Evolutionary conservation across 192 early-diverging fungal species (phyloP).

Genomic region (Lunasporangiospora selenospora): DNA sequence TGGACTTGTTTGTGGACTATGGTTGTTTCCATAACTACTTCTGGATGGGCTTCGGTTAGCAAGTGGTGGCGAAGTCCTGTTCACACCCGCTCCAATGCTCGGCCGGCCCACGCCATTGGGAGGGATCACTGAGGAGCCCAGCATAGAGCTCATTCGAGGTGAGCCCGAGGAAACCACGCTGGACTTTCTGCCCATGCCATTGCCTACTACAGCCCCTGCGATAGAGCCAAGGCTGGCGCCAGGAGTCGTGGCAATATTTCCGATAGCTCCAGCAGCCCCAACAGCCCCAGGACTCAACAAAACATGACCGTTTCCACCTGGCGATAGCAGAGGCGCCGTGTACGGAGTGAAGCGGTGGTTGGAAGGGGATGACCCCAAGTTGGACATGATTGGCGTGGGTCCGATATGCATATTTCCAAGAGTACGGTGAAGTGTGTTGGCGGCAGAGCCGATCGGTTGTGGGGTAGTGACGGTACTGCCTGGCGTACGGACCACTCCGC

Average conservation of each 20-base stretch:
- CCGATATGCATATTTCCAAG: constrained; percentile 51
- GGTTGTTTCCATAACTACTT: constrained; percentile 19
- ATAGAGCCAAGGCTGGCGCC: neutral
- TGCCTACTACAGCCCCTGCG: neutral
- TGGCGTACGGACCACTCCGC: neutral
- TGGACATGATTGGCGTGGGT: constrained; percentile 39
- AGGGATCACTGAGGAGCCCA: constrained; percentile 34
- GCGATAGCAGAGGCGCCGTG: constrained; percentile 16
- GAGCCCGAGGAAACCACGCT: constrained; percentile 9
- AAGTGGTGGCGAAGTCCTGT: constrained; percentile 13
- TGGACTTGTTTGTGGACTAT: constrained; percentile 20
- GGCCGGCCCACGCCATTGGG: constrained; percentile 25
- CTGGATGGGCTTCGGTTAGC: constrained; percentile 22
- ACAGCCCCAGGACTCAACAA: constrained; percentile 4
- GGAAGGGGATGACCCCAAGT: constrained; percentile 29
- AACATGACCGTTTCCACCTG: constrained; percentile 6
- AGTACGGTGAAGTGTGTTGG: constrained; percentile 36
- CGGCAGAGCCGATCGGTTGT: constrained; percentile 13
- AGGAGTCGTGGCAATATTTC: neutral
- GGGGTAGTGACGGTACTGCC: constrained; percentile 3
- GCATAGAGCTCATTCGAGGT: constrained; percentile 33
- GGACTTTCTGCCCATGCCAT: constrained; percentile 4
- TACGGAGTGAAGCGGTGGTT: constrained; percentile 34
- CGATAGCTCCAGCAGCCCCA: neutral
- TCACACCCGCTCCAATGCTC: neutral